Evolutionary conservation across 2,329 filamentous ascomycete genomes (phyloP), one percentile per base, ranked within the genome.

Genomic region (Pezicula neosporulosa): DNA sequence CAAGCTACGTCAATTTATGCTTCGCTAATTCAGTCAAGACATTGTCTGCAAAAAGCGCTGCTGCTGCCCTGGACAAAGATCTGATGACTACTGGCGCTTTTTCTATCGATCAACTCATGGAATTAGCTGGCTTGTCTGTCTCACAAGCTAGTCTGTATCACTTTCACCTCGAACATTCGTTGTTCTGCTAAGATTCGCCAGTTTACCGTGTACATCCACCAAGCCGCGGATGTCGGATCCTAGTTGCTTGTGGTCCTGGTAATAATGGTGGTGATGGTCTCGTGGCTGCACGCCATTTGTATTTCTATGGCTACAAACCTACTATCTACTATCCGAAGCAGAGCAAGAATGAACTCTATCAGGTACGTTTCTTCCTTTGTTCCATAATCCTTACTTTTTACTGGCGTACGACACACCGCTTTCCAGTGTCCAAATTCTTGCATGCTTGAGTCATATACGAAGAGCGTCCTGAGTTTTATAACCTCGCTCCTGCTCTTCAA

Each of bases 51-150:
- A 91, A 94, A 71, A 89, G 90, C 57, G 94, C 94, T 0, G 87
- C 94, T 0, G 87, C 89, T 0, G 88, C 90, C 44, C 81, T 99
- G 16, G 94, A 99, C 68, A 86, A 89, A 69, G 93, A 99, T 67
- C 85, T 99, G 56, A 97, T 99, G 92, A 89, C 83, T 66, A 81
- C 82, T 10, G 83, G 85, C 1, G 91, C 89, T 8, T 99, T 96
- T 72, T 96, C 90, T 10, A 81, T 99, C 50, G 94, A 97, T 66
- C 94, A 99, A 71, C 77, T 99, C 45, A 97, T 99, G 94, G 94
- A 97, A 68, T 75, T 99, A 7, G 94, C 94, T 41, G 94, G 94
- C 0, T 78, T 99, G 0, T 92, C 91, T 1, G 91, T 97, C 24
- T 93, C 93, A 12, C 91, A 97, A 76, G 91, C 88, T 47, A 85